Evolutionary conservation across 768 basidiomycete genomes (phyloP).

Genomic region (Asterophora parasitica): DNA sequence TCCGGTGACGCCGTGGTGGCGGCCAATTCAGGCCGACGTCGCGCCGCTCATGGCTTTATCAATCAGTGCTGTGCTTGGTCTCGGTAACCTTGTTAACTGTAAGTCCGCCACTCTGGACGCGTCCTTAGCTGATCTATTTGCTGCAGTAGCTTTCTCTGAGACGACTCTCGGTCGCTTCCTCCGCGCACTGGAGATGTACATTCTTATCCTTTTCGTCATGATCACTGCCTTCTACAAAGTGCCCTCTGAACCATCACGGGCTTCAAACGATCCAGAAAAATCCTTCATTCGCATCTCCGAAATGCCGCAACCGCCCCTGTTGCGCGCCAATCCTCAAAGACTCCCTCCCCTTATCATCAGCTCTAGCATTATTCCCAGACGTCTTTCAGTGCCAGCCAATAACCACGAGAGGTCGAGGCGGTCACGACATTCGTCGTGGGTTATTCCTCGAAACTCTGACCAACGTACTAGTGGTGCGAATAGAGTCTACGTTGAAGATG

Average conservation of each 20-base stretch:
- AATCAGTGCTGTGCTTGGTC: slow-evolving; percentile 46
- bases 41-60: slow-evolving; percentile 48
- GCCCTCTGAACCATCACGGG: slow-evolving; percentile 11
- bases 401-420: not conserved
- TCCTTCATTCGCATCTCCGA: slow-evolving; percentile 7
- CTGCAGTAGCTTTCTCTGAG: slow-evolving; percentile 64
- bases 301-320: slow-evolving; percentile 4
- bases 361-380: not conserved
- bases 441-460: slow-evolving; percentile 10
- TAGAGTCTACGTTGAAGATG: not conserved
- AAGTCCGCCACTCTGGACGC: slow-evolving; percentile 25
- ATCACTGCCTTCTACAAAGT: slow-evolving; percentile 34
- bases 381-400: not conserved
- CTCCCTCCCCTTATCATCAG: slow-evolving; percentile 3
- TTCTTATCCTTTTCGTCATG: slow-evolving; percentile 55
- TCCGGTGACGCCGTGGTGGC: slow-evolving; percentile 34
- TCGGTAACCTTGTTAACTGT: slow-evolving; percentile 57
- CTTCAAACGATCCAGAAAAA: slow-evolving; percentile 1
- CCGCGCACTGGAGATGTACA: slow-evolving; percentile 58
- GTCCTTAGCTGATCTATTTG: slow-evolving; percentile 2
- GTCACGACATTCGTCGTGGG: slow-evolving; percentile 15
- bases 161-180: slow-evolving; percentile 63
- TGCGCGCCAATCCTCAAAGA: slow-evolving; percentile 4
- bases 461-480: not conserved
- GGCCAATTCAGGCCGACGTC: slow-evolving; percentile 40